These are phyloP conservation scores for Auriscalpium microsporum DNA, from an alignment of 768 basidiomycete genomes.

Conservation along the genomic window DNA sequence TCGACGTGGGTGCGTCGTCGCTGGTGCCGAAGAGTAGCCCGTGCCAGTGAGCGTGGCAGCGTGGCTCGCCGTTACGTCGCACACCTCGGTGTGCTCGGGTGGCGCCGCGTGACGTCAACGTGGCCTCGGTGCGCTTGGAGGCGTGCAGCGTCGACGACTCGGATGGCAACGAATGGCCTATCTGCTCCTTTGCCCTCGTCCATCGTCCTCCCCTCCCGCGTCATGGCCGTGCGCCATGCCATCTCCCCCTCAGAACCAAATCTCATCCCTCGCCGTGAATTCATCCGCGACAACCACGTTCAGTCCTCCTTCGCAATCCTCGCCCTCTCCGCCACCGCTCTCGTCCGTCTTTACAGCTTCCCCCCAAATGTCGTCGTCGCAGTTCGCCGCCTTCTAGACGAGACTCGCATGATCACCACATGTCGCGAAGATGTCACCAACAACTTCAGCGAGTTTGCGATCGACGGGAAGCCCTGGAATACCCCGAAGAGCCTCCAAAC, in stretches of 20 bases:
- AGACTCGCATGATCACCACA: conserved; percentile 32
- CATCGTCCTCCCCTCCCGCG: conserved; percentile 13
- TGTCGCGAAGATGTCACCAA: conserved; percentile 48
- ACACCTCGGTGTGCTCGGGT: too few relatives aligned
- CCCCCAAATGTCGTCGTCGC: conserved; percentile 41
- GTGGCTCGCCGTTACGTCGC: too few relatives aligned
- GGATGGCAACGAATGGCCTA: background rate
- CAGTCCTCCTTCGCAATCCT: conserved; percentile 60
- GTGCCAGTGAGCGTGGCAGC: too few relatives aligned
- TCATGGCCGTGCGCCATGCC: conserved; percentile 6
- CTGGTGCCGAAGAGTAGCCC: too few relatives aligned
- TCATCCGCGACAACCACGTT: conserved; percentile 49
- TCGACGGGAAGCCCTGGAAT: conserved; percentile 68
- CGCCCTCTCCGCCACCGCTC: conserved; percentile 55
- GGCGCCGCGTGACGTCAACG: background rate
- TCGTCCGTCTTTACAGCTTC: conserved; percentile 66
- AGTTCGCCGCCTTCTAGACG: conserved; percentile 50
- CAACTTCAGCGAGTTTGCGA: conserved; percentile 56
- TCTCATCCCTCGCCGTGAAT: conserved; percentile 67
- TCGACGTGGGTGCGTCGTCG: too few relatives aligned
- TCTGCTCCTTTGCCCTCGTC: conserved; percentile 8
- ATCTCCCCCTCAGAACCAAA: conserved; percentile 33
- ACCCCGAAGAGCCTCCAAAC: conserved; percentile 56
- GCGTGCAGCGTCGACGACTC: background rate
- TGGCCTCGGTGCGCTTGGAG: background rate